Percentiles rank a stretch among this genome's conserved stretches.
Evolutionary conservation across 2,329 filamentous ascomycete species (phyloP).

Genomic region (Aspergillus calidoustus): DNA sequence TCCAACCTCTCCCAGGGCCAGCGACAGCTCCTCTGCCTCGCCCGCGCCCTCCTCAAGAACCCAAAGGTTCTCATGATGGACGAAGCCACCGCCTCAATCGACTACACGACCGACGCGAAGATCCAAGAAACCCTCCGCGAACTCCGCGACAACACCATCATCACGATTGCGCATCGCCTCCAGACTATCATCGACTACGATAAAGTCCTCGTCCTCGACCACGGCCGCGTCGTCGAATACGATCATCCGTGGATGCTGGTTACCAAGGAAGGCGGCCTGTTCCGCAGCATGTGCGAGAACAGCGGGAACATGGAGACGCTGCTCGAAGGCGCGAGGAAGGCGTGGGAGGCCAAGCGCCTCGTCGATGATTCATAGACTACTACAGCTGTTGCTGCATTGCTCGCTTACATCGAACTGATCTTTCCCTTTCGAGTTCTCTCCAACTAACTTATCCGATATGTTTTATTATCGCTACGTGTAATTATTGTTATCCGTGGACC

Average conservation of each 20-base stretch:
- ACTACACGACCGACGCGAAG: constrained; percentile 93
- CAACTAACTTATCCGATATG: constrained; percentile 10
- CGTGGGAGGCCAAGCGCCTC: constrained; percentile 52
- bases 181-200: constrained; percentile 99
- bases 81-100: constrained; percentile 95
- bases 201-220: constrained; percentile 92
- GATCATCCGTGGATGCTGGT: constrained; percentile 87
- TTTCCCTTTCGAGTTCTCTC: neutral
- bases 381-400: no score
- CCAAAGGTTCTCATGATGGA: constrained; percentile 98
- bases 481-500: constrained; percentile 1
- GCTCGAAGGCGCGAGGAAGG: constrained; percentile 58
- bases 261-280: constrained; percentile 68
- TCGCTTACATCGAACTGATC: no score
- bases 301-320: constrained; percentile 66
- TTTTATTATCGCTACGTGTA: constrained; percentile 10
- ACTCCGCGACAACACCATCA: constrained; percentile 82
- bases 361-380: constrained; percentile 47
- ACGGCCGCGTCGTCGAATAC: constrained; percentile 84
- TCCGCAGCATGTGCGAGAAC: constrained; percentile 71
- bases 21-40: constrained; percentile 90
- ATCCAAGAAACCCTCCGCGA: constrained; percentile 97
- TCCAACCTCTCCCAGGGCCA: constrained; percentile 96
- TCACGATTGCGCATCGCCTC: constrained; percentile 93
- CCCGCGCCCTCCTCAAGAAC: constrained; percentile 86